phyloP scores from a whole-genome alignment of 1,284 basidiomycete species.

The Gymnopus androsaceus region DNA sequence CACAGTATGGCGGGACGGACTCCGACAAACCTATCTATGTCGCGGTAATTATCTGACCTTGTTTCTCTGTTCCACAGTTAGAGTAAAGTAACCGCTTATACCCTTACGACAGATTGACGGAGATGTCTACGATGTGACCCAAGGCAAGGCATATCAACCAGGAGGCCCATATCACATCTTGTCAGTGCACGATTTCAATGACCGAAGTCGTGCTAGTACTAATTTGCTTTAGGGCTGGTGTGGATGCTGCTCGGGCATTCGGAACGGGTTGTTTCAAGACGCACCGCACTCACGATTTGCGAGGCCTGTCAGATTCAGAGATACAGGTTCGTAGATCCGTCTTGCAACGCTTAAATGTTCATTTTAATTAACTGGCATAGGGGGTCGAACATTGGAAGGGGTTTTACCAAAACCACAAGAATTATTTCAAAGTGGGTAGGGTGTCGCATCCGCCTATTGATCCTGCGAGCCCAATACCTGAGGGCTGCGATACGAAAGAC shows the following conservation, averaged over 20 bases:
- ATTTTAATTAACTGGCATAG: conserved; percentile 39
- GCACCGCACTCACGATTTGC: conserved; percentile 88
- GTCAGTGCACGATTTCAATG: conserved; percentile 46
- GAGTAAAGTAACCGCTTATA: conserved; percentile 19
- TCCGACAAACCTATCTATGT: conserved; percentile 80
- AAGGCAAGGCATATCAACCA: conserved; percentile 82
- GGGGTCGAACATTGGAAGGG: conserved; percentile 84
- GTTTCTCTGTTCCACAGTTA: conserved; percentile 18
- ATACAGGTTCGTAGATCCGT: conserved; percentile 52
- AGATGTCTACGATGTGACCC: conserved; percentile 90
- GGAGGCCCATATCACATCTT: conserved; percentile 86
- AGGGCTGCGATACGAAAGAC: conserved; percentile 71
- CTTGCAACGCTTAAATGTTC: conserved; percentile 14
- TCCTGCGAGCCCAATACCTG: conserved; percentile 75
- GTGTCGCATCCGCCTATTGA: conserved; percentile 79
- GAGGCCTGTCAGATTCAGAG: conserved; percentile 77
- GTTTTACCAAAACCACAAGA: conserved; percentile 82
- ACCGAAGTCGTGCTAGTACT: conserved; percentile 15
- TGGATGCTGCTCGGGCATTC: conserved; percentile 87
- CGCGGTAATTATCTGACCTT: conserved; percentile 56
- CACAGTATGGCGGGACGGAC: conserved; percentile 75
- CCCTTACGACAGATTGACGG: conserved; percentile 72
- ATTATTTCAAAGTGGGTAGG: conserved; percentile 76
- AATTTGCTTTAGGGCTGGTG: conserved; percentile 64
- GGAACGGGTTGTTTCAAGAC: conserved; percentile 90